These are phyloP conservation scores for Neoboletus magnificus DNA, from an alignment of 768 basidiomycete genomes.

Conservation along the genomic window DNA sequence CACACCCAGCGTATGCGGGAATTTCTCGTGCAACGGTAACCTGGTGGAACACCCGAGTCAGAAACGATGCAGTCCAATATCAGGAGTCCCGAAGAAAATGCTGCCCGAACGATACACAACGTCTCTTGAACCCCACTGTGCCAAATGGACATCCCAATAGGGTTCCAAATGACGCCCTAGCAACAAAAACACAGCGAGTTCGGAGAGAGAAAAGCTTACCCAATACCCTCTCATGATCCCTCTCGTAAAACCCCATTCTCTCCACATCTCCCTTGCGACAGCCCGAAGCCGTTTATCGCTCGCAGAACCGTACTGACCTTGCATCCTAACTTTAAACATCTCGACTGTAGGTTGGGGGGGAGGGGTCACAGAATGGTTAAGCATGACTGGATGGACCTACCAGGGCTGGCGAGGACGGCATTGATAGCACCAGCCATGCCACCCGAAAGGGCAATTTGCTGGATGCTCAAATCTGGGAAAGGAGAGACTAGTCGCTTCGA, in stretches of 20 bases:
- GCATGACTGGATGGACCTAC: conserved; percentile 33
- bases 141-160: background rate
- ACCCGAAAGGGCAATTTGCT: conserved; percentile 80
- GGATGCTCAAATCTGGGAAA: conserved; percentile 77
- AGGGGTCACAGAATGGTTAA: background rate
- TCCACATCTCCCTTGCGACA: conserved; percentile 82
- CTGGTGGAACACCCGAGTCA: conserved; percentile 37
- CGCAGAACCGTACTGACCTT: conserved; percentile 85
- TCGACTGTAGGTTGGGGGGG: conserved; percentile 54
- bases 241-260: conserved; percentile 75
- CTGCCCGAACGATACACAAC: background rate
- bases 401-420: conserved; percentile 88
- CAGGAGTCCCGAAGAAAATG: background rate
- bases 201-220: conserved; percentile 45
- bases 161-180: background rate
- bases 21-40: conserved; percentile 91
- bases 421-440: conserved; percentile 92
- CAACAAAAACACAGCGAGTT: background rate
- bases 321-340: conserved; percentile 99
- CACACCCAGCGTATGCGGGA: conserved; percentile 86
- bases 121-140: background rate
- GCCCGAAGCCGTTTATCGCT: conserved; percentile 74
- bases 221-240: conserved; percentile 98
- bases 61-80: background rate
- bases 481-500: conserved; percentile 85